Evolutionary conservation across 2,329 filamentous ascomycete genomes (phyloP).

Genomic region (Xylariaceae sp.): DNA sequence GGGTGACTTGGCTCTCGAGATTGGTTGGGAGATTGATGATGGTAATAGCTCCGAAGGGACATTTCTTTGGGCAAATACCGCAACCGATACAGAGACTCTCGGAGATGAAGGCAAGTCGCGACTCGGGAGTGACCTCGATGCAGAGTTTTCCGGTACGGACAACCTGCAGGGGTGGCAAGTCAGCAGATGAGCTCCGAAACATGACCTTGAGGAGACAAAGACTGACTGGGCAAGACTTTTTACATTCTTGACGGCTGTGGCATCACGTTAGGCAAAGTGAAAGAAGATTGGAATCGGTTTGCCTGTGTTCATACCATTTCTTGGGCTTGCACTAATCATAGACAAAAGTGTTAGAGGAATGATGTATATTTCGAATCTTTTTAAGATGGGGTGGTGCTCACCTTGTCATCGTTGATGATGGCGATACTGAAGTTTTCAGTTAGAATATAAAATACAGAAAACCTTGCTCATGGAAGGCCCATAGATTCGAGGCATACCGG

Average conservation of each 20-base stretch:
- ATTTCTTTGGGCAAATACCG: slow-evolving; percentile 99
- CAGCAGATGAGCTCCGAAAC: no score
- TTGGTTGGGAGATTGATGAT: slow-evolving; percentile 99
- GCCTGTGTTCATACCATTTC: slow-evolving; percentile 43
- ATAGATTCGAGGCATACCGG: slow-evolving; percentile 58
- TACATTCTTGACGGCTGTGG: slow-evolving; percentile 92
- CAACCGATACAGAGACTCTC: slow-evolving; percentile 95
- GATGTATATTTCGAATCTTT: neutral
- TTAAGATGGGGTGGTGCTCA: slow-evolving; percentile 37
- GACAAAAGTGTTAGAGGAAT: slow-evolving; percentile 1
- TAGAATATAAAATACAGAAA: slow-evolving; percentile 7
- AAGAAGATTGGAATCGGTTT: neutral
- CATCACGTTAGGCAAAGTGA: slow-evolving; percentile 7
- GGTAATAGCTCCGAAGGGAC: slow-evolving; percentile 96
- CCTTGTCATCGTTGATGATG: slow-evolving; percentile 98
- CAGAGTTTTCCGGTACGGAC: slow-evolving; percentile 96
- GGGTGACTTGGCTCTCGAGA: slow-evolving; percentile 95
- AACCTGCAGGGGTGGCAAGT: slow-evolving; percentile 54
- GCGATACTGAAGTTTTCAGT: slow-evolving; percentile 67
- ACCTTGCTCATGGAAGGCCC: no score
- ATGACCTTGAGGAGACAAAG: neutral
- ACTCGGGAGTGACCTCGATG: slow-evolving; percentile 85
- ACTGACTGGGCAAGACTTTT: slow-evolving; percentile 71
- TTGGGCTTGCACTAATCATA: slow-evolving; percentile 75
- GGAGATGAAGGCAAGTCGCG: slow-evolving; percentile 96